Evolutionary conservation across 192 early-diverging fungal genomes (phyloP), one percentile per base, ranked within the genome.

Genomic region (Gigaspora rosea): DNA sequence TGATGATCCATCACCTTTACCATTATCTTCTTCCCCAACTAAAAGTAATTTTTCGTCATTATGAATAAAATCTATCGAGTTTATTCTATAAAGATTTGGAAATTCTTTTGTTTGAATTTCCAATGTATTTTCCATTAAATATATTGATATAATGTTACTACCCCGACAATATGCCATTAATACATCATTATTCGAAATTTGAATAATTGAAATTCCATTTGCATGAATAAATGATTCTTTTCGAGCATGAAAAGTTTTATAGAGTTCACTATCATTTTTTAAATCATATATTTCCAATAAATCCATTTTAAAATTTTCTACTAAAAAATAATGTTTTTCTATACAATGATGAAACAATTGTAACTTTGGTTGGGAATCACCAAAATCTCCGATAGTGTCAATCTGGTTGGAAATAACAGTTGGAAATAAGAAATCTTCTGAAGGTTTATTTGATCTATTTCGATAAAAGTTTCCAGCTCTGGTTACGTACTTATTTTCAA

Each of bases 11-110:
- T 41, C 41, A 41, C 27, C 27, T 27, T 41, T 41, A 58, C 18
- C 57, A 8, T 57, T 35, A 16, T 47, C 56, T 41, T 72, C 71
- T 72, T 57, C 15, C 46, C 27, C 56, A n/a, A 72, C 2, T 16
- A 72, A 57, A 20, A 72, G 41, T 57, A 72, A 47, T 18, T 22
- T 22, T 72, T 72, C 71, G 41, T 72, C 71, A 32, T 72, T 51
- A 41, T 72, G 54, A 57, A 72, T 72, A 46, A 72, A 72, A 58
- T 72, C 71, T 18, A 72, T 16, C 1, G 36, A 46, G 9, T 46
- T 20, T 11, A 72, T 58, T 58, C 33, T 58, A n/a, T 72, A 27
- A 35, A 58, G 33, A 20, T 52, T 15, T 6, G 46, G 33, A 54
- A 72, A 58, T 22, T 10, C 36, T 46, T 36, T 12, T 36, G 50